phyloP scores from a whole-genome alignment of 768 basidiomycete genomes.

The Calocybe indica region DNA sequence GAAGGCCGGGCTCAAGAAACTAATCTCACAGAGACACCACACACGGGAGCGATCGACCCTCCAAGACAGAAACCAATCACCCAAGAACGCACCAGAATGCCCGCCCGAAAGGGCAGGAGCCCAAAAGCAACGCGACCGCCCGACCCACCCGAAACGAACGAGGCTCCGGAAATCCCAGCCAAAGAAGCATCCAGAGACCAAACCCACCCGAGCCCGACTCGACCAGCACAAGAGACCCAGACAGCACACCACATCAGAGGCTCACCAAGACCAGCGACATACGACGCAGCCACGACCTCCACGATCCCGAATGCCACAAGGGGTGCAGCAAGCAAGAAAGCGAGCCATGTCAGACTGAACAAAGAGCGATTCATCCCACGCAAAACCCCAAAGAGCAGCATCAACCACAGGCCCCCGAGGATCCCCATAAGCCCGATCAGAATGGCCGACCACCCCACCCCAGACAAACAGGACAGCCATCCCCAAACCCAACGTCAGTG shows the following conservation, averaged over 20 bases:
- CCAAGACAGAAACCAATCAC: slow-evolving; percentile 36
- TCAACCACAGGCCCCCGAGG: too few species aligned
- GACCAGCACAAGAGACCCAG: slow-evolving; percentile 27
- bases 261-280: slow-evolving; percentile 1
- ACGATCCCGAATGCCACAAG: slow-evolving; percentile 26
- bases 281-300: background rate
- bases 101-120: slow-evolving; percentile 32
- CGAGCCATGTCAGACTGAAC: slow-evolving; percentile 34
- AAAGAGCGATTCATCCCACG: slow-evolving; percentile 11
- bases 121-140: slow-evolving; percentile 20
- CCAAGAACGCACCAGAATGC: slow-evolving; percentile 19
- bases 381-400: too few species aligned
- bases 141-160: slow-evolving; percentile 19
- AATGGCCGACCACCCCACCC: too few species aligned
- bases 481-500: background rate
- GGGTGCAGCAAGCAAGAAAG: slow-evolving; percentile 30
- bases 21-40: slow-evolving; percentile 8
- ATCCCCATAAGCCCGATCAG: too few species aligned
- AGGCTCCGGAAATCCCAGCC: slow-evolving; percentile 13
- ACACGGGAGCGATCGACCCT: too few species aligned
- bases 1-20: background rate
- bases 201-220: slow-evolving; percentile 11
- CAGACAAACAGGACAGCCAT: too few species aligned
- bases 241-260: slow-evolving; percentile 1
- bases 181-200: slow-evolving; percentile 21